Percentiles rank a stretch among this genome's conserved stretches.
Conservation (phyloP, 148 eudicot species). For the Chenopodium quinoa region DNA sequence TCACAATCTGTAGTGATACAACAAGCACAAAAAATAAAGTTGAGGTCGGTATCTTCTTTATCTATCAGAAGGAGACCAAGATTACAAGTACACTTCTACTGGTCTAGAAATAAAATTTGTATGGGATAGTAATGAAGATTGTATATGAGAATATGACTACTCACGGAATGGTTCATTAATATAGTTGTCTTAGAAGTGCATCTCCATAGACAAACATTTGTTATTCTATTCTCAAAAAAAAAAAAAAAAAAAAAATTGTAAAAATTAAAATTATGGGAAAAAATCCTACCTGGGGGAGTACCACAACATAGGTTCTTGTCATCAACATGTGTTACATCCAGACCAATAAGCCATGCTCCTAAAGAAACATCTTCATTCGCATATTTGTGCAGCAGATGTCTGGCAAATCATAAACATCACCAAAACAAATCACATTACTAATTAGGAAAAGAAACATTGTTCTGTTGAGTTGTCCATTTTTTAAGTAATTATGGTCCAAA, state of each 20-base stretch:
- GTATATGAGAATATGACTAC: no score
- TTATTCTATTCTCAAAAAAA: not conserved
- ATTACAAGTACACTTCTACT: no score
- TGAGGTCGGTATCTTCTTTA: not conserved
- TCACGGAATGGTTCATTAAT: no score
- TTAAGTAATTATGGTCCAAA: not conserved
- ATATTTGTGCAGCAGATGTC: conserved; percentile 64
- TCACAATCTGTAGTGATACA: conserved; percentile 57
- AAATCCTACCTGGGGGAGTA: conserved; percentile 64
- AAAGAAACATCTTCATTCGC: conserved; percentile 74
- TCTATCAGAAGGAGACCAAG: not conserved
- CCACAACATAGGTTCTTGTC: conserved; percentile 70
- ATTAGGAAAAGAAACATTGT: no score
- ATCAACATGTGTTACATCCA: conserved; percentile 66
- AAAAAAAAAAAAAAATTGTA: not conserved
- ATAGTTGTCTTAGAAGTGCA: not conserved
- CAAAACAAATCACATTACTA: not conserved
- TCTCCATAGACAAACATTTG: not conserved
- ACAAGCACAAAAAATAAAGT: conserved; percentile 4
- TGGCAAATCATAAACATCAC: conserved; percentile 17
- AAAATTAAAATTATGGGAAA: not conserved
- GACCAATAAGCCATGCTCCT: conserved; percentile 73
- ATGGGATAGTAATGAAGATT: not conserved
- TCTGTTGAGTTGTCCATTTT: not conserved
- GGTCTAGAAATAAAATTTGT: not conserved